Base-by-base conservation (phyloP, 805 yeast species). In the Vanderwaltozyma verrucispora region DNA sequence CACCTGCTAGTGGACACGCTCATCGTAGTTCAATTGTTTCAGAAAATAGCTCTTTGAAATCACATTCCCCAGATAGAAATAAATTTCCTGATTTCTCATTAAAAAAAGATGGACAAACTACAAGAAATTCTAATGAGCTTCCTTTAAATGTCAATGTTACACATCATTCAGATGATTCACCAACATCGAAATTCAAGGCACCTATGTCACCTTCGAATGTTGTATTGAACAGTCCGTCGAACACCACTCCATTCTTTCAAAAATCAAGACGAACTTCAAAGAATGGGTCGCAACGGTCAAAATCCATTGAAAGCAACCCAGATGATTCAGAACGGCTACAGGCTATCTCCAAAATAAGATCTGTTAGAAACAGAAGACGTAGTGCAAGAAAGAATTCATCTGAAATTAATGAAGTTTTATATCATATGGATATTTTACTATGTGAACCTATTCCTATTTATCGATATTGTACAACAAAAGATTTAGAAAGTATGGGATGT, bases 371-470 rank as follows among this genome's bases (percentile, higher is more conserved):
- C 21, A 48, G 59, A 37, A 49, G 61, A 36, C 48, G 54, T 19
- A 54, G 57, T 36, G 56, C 52, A 13, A 45, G 58, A 9, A 50
- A 45, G 33, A 54, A 51, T 37, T 49, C 55, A 2, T 39, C 47
- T 1, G 42, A 42, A 3, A 41, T 45, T 1, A 44, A 44, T 24
- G 53, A 46, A 13, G 36, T 54, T n/a, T 40, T 47, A 4, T 52
- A 47, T 32, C 48, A 53, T 27, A 57, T 82, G 47, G 88, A 84
- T 54, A 77, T 87, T 4, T 63, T 89, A 32, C 65, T 86, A 12
- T 87, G 96, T 59, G 95, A 86, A 50, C 86, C 92, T 2, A 83
- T 84, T 42, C 92, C 95, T 0, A 80, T 80, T 39, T 78, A 84
- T 47, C 62, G 94, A 34, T 83, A 74, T 50, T 68, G 84, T 12